phyloP scores from a whole-genome alignment of 2,329 filamentous ascomycete genomes.

The Stachybotrys echinatus region DNA sequence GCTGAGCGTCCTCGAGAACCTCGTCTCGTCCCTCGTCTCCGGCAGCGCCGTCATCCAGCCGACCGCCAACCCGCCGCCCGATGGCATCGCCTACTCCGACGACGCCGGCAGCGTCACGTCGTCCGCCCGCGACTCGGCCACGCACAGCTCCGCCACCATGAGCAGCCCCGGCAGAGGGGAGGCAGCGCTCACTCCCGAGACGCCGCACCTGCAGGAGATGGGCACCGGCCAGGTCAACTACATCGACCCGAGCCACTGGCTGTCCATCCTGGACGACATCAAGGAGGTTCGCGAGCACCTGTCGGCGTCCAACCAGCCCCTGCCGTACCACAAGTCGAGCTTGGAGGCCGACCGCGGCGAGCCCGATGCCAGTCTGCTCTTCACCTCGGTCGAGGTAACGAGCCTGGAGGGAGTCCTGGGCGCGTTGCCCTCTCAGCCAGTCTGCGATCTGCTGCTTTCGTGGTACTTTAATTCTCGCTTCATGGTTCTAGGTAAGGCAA shows the following conservation, averaged over 20 bases:
- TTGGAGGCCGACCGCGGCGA: background rate
- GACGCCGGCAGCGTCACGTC: background rate
- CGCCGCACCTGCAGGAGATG: background rate
- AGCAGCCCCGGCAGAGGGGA: background rate
- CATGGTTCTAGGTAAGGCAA: conserved; percentile 16
- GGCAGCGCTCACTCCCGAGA: background rate
- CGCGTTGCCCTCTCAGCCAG: conserved; percentile 14
- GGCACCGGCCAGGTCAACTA: conserved; percentile 11
- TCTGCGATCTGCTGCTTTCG: conserved; percentile 23
- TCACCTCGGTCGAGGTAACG: background rate
- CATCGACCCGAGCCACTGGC: conserved; percentile 26
- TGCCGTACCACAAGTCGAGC: background rate
- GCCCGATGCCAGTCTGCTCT: background rate
- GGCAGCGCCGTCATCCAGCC: conserved; percentile 3
- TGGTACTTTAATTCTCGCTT: conserved; percentile 21
- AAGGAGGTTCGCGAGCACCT: conserved; percentile 25
- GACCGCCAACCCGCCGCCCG: background rate
- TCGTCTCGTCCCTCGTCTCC: conserved; percentile 15
- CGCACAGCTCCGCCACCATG: background rate
- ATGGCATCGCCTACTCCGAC: background rate
- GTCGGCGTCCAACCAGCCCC: background rate
- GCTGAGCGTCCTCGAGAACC: conserved; percentile 21
- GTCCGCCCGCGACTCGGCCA: background rate
- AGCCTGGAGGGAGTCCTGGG: conserved; percentile 11
- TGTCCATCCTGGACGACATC: conserved; percentile 27